Evolutionary conservation across 306 rosid genomes (phyloP).

Genomic region (Cicer arietinum): DNA sequence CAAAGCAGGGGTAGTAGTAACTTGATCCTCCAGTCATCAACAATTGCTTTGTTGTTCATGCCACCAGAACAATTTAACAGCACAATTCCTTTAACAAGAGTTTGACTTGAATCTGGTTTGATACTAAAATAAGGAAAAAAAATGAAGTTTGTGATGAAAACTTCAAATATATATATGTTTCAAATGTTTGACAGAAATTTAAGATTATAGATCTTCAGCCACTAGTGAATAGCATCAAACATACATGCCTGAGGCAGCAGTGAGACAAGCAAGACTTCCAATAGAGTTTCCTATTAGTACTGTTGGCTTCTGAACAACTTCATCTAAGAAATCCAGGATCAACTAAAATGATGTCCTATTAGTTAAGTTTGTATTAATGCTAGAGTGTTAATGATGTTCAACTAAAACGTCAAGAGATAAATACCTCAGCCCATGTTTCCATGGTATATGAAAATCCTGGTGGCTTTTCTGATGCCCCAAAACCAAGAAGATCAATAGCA

Average conservation of each 20-base stretch:
- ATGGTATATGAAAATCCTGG: constrained; percentile 74
- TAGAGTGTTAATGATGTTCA: neutral
- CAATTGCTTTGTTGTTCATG: constrained; percentile 94
- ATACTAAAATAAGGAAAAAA: constrained; percentile 45
- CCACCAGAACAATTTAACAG: constrained; percentile 92
- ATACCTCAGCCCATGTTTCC: constrained; percentile 94
- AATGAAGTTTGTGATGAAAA: constrained; percentile 26
- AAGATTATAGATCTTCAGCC: constrained; percentile 12
- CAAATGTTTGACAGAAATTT: constrained; percentile 13
- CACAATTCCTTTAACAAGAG: constrained; percentile 73
- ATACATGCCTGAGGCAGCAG: constrained; percentile 83
- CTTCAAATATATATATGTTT: neutral
- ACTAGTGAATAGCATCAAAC: constrained; percentile 16
- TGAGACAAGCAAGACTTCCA: constrained; percentile 95
- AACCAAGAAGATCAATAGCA: constrained; percentile 95
- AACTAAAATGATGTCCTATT: constrained; percentile 50
- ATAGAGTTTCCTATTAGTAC: constrained; percentile 91
- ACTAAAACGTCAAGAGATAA: constrained; percentile 30
- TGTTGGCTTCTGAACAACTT: constrained; percentile 76
- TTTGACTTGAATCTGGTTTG: constrained; percentile 65
- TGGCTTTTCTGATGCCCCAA: constrained; percentile 95
- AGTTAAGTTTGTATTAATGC: constrained; percentile 11
- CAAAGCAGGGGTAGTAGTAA: constrained; percentile 75
- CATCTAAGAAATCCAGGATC: constrained; percentile 82
- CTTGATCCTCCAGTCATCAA: constrained; percentile 96